Evolutionary conservation across 1,284 basidiomycete genomes (phyloP).

Genomic region (Pascua guehoae): DNA sequence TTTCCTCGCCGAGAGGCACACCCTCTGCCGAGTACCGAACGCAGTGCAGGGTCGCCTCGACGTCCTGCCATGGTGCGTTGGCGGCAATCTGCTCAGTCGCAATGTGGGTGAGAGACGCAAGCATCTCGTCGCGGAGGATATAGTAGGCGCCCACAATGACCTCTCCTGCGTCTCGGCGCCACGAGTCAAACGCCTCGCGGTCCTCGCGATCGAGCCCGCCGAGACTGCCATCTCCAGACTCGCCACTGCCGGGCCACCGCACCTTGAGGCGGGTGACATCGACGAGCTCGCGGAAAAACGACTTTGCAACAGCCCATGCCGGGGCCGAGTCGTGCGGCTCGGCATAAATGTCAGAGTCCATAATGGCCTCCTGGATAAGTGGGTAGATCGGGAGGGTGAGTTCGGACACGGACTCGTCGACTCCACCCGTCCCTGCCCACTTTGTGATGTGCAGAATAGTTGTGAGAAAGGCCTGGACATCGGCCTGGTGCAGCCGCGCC

Average conservation of each 20-base stretch:
- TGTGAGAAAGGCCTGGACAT: constrained; percentile 66
- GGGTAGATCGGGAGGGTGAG: constrained; percentile 84
- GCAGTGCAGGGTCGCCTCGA: constrained; percentile 79
- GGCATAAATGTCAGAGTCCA: constrained; percentile 62
- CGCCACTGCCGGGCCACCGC: constrained; percentile 58
- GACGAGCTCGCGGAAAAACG: constrained; percentile 73
- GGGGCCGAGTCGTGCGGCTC: constrained; percentile 50
- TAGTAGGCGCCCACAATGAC: constrained; percentile 90
- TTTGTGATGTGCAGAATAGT: constrained; percentile 71
- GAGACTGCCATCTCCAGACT: constrained; percentile 44
- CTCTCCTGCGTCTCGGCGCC: constrained; percentile 83
- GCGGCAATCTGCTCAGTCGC: constrained; percentile 52
- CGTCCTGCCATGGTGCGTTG: constrained; percentile 54
- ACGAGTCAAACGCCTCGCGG: constrained; percentile 47
- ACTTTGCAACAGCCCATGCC: constrained; percentile 61
- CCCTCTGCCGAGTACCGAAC: constrained; percentile 81
- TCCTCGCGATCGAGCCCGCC: constrained; percentile 61
- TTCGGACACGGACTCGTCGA: constrained; percentile 79
- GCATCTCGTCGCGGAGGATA: constrained; percentile 74
- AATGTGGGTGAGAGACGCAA: constrained; percentile 64
- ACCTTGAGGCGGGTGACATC: constrained; percentile 67
- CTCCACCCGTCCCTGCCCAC: constrained; percentile 68
- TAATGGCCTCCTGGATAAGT: constrained; percentile 78
- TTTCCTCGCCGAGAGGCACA: constrained; percentile 67
- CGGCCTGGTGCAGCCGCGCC: constrained; percentile 59